Base-by-base conservation (phyloP, 805 yeast genomes). In the Candida xyloterini region DNA sequence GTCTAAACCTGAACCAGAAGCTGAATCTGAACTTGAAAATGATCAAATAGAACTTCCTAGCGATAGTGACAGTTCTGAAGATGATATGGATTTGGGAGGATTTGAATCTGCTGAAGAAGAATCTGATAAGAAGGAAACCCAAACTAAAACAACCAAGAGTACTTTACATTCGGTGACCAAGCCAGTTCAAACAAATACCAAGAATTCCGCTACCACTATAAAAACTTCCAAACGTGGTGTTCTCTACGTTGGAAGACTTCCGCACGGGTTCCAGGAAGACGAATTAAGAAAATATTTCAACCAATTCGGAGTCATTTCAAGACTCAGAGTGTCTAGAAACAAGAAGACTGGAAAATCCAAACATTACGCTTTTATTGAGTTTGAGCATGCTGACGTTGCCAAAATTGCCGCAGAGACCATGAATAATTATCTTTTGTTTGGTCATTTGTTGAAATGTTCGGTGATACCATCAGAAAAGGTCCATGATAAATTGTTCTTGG, bases 351-450 rank as follows among this genome's bases (percentile, higher is more conserved):
- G 98, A 32, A 79, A 81, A 40, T 81, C 95, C 11, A 90, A 88
- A 66, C 97, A 89, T 61, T 91, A 80, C 62, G 98, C 89, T 6
- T 91, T 87, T 62, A 68, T 93, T 32, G 96, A 93, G 65, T 93
- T 91, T 57, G 76, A 73, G 29, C 72, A 78, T 39, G 58, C 62
- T 27, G 86, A 81, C 33, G 95, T 84, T 40, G 97, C 98, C 31
- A 74, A 79, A 51, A 72, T 89, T 46, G 99, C 96, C 3, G 85
- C 84, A 46, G 98, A 93, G 50, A 81, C 97, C 32, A 93, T 93
- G 99, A 82, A 93, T 65, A 93, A 93, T 66, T 93, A 93, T 56
- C 73, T 93, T 47, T 60, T 93, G 31, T 81, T 86, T 67, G 95
- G 95, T 6, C 97, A 91, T 63, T 75, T 90, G 46, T 68, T 93